Percentiles rank a stretch among this genome's conserved stretches.
These are phyloP conservation scores for Microthlaspi erraticum DNA, from an alignment of 345 rosid genomes.

Conservation along the genomic window DNA sequence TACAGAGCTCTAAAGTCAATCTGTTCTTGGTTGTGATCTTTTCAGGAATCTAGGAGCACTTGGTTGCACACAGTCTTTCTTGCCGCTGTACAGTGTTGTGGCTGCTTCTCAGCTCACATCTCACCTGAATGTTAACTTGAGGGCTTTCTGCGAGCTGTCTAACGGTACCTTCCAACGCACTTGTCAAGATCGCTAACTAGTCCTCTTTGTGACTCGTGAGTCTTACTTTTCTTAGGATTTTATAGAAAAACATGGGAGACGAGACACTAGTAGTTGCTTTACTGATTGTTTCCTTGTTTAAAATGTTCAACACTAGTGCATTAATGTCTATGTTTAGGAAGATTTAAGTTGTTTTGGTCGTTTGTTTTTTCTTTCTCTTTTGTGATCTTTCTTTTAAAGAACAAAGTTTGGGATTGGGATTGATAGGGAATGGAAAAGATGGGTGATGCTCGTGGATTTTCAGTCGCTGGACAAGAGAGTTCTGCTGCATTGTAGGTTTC, in stretches of 20 bases:
- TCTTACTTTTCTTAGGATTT: conserved; percentile 63
- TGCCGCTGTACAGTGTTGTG: conserved; percentile 64
- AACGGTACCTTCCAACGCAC: conserved; percentile 96
- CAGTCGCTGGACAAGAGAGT: conserved; percentile 62
- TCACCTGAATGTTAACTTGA: conserved; percentile 64
- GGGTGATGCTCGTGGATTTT: conserved; percentile 70
- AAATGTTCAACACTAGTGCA: background rate
- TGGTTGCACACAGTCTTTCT: conserved; percentile 77
- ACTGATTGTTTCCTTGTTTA: conserved; percentile 6
- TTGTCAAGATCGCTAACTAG: conserved; percentile 98
- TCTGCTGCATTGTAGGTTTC: conserved; percentile 66
- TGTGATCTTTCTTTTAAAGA: conserved; percentile 44
- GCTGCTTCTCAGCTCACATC: conserved; percentile 65
- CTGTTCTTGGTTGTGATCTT: background rate
- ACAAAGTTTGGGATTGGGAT: conserved; percentile 53
- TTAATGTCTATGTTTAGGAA: background rate
- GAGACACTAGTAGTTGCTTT: background rate
- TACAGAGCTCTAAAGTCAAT: too few species aligned
- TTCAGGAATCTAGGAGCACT: conserved; percentile 79
- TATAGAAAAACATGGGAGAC: conserved; percentile 20
- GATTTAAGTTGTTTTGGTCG: background rate
- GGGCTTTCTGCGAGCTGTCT: conserved; percentile 93
- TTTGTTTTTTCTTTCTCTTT: conserved; percentile 6
- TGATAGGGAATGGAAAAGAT: conserved; percentile 74
- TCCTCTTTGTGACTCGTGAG: conserved; percentile 98